Percentiles rank a stretch among this genome's conserved stretches.
These are phyloP conservation scores for Myochromella boudieri DNA, from an alignment of 768 basidiomycete genomes.

Conservation along the genomic window DNA sequence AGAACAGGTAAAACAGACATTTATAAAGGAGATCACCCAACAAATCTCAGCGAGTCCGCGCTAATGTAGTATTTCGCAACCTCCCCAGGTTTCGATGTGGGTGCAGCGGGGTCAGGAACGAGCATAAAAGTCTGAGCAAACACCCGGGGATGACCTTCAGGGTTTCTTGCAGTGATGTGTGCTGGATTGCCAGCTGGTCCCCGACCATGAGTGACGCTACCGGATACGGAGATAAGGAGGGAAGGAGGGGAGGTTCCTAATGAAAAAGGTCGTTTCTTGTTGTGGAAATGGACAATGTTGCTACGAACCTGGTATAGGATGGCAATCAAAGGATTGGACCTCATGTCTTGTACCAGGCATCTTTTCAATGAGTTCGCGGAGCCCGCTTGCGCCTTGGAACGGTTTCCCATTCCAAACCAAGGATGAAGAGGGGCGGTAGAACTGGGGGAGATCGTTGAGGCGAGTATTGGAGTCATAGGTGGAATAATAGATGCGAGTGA, in stretches of 20 bases:
- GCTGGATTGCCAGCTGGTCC: slow-evolving; percentile 60
- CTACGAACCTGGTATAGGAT: slow-evolving; percentile 76
- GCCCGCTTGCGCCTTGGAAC: slow-evolving; percentile 68
- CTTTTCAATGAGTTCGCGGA: slow-evolving; percentile 62
- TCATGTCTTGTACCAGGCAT: slow-evolving; percentile 86
- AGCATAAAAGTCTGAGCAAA: slow-evolving; percentile 90
- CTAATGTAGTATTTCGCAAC: slow-evolving; percentile 82
- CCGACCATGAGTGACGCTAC: slow-evolving; percentile 71
- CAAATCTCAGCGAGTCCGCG: slow-evolving; percentile 79
- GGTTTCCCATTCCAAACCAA: slow-evolving; percentile 87
- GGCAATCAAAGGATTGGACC: slow-evolving; percentile 86
- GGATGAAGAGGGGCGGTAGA: slow-evolving; percentile 76
- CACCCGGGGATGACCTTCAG: slow-evolving; percentile 80
- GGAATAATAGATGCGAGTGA: slow-evolving; percentile 79
- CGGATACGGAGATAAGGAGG: slow-evolving; percentile 76
- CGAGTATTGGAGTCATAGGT: slow-evolving; percentile 83
- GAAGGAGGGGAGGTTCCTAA: slow-evolving; percentile 78
- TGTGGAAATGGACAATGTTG: neutral
- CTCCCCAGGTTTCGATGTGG: slow-evolving; percentile 65
- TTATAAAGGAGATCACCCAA: too few relatives aligned
- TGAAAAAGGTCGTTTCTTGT: slow-evolving; percentile 2
- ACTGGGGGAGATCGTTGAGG: slow-evolving; percentile 72
- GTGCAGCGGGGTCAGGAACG: slow-evolving; percentile 67
- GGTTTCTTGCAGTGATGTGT: slow-evolving; percentile 45
- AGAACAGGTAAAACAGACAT: too few relatives aligned